Percentiles rank a stretch among this genome's conserved stretches.
These are phyloP conservation scores for Mycosarcoma maydis DNA, from an alignment of 1,284 basidiomycete genomes.

Conservation along the genomic window DNA sequence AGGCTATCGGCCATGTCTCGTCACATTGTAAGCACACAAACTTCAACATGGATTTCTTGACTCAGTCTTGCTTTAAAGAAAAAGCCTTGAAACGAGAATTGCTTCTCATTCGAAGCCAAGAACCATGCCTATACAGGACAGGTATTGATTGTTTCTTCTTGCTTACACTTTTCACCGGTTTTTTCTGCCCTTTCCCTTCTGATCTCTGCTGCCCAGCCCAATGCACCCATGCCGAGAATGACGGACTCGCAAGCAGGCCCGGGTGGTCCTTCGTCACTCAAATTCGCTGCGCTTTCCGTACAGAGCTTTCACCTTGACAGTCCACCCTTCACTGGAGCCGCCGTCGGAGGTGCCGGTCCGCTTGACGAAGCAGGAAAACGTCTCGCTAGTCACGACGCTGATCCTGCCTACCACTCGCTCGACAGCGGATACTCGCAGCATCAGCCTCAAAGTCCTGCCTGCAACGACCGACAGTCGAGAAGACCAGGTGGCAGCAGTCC, in stretches of 20 bases:
- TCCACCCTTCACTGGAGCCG: slow-evolving; percentile 65
- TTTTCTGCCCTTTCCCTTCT: not conserved
- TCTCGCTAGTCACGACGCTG: slow-evolving; percentile 23
- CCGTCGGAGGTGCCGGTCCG: slow-evolving; percentile 53
- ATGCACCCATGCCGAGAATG: slow-evolving; percentile 58
- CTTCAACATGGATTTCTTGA: not conserved
- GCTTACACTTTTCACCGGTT: not conserved
- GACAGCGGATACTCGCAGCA: slow-evolving; percentile 8
- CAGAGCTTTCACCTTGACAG: slow-evolving; percentile 65
- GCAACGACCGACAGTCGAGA: slow-evolving; percentile 1
- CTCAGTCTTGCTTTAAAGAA: not conserved
- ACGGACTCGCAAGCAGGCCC: slow-evolving; percentile 60
- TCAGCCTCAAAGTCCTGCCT: slow-evolving; percentile 14
- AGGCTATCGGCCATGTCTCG: slow-evolving; percentile 14
- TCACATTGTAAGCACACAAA: slow-evolving; percentile 5
- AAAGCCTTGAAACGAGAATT: not conserved
- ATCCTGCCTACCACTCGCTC: slow-evolving; percentile 8
- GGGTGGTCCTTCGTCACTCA: slow-evolving; percentile 55
- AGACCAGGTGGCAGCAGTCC: slow-evolving; percentile 25
- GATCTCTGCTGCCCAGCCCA: slow-evolving; percentile 16
- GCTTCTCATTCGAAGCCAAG: not conserved
- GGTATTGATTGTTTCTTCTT: slow-evolving; percentile 2
- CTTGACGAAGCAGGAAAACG: slow-evolving; percentile 44
- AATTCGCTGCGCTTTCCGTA: slow-evolving; percentile 60
- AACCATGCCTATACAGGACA: no score